These are phyloP conservation scores for Begonia loranthoides DNA, from an alignment of 306 rosid genomes.

Conservation along the genomic window DNA sequence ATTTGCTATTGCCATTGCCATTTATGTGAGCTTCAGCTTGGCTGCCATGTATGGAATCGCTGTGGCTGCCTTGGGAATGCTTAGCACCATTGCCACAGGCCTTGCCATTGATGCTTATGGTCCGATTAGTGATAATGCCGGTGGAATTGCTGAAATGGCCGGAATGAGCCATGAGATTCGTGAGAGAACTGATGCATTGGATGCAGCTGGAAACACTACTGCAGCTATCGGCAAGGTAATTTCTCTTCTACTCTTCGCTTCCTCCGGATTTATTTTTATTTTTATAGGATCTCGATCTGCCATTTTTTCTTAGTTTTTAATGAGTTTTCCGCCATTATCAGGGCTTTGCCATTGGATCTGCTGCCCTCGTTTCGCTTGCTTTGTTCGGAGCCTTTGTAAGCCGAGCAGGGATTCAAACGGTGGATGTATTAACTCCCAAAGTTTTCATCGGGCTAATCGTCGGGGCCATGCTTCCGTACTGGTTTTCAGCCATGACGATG, in stretches of 20 bases:
- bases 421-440: constrained; percentile 45
- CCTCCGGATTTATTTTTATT: too few species aligned
- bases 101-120: constrained; percentile 73
- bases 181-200: constrained; percentile 57
- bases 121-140: constrained; percentile 62
- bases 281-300: neutral
- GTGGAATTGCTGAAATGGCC: constrained; percentile 68
- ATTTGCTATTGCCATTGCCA: constrained; percentile 53
- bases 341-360: constrained; percentile 68
- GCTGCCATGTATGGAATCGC: constrained; percentile 66
- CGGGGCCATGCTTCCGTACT: constrained; percentile 70
- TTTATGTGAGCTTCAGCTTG: constrained; percentile 59
- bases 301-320: neutral
- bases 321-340: constrained; percentile 5
- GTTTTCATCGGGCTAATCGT: constrained; percentile 56
- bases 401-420: constrained; percentile 46
- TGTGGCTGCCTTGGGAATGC: constrained; percentile 72
- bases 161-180: constrained; percentile 59
- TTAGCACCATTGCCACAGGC: constrained; percentile 58
- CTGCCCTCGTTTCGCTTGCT: constrained; percentile 57
- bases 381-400: constrained; percentile 57
- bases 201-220: constrained; percentile 72
- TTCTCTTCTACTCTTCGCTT: neutral
- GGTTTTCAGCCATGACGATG: constrained; percentile 75
- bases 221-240: constrained; percentile 69